A percentile compares a stretch with the other conserved stretches of the same genome.
phyloP scores from a whole-genome alignment of 2,329 filamentous ascomycete species.

The Sporothrix humicola region DNA sequence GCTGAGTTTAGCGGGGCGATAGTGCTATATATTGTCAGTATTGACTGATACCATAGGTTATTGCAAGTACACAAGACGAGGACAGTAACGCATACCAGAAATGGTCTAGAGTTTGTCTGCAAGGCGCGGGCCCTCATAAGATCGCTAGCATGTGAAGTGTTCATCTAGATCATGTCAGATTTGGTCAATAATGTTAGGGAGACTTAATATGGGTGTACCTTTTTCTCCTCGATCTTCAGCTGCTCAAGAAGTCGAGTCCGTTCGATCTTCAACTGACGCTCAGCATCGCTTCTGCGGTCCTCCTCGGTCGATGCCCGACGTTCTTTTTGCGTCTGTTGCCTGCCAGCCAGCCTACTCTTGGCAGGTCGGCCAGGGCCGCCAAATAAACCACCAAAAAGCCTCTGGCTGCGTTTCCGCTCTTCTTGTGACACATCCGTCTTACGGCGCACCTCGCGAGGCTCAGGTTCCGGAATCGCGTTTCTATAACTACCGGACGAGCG shows the following conservation, averaged over 20 bases:
- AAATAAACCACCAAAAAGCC: constrained; percentile 83
- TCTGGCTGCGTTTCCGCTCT: constrained; percentile 82
- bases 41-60: no score
- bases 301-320: constrained; percentile 74
- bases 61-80: background rate
- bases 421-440: constrained; percentile 59
- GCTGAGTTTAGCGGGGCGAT: constrained; percentile 80
- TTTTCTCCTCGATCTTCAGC: constrained; percentile 74
- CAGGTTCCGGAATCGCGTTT: background rate
- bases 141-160: constrained; percentile 73
- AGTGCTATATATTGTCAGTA: constrained; percentile 64
- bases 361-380: constrained; percentile 75
- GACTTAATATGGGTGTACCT: constrained; percentile 48
- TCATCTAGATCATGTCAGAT: constrained; percentile 57
- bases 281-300: constrained; percentile 69
- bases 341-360: constrained; percentile 69
- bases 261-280: constrained; percentile 68
- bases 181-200: background rate
- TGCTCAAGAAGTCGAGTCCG: constrained; percentile 70
- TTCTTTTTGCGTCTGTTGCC: constrained; percentile 64
- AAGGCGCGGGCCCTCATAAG: constrained; percentile 74
- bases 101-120: constrained; percentile 72
- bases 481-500: background rate
- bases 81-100: constrained; percentile 64
- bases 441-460: constrained; percentile 27